Evolutionary conservation across 352 stramenopile species (phyloP).

Genomic region (Globisporangium alternatum): DNA sequence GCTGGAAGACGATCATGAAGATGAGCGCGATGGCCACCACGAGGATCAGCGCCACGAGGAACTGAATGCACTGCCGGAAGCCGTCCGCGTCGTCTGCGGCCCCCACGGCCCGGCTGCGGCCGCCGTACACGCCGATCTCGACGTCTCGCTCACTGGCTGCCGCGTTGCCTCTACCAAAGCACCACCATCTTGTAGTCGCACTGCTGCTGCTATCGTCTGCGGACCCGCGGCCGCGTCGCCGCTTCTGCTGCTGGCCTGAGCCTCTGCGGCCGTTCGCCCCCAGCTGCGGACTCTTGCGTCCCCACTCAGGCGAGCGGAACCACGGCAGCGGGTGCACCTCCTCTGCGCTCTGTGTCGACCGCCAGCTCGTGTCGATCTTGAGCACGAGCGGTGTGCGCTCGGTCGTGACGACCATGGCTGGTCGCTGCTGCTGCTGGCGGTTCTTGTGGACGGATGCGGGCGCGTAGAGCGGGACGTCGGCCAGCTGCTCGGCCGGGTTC

Average conservation of each 20-base stretch:
- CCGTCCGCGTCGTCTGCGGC: constrained; percentile 39
- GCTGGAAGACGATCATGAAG: constrained; percentile 69
- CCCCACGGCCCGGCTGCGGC: constrained; percentile 4
- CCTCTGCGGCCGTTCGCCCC: constrained; percentile 1
- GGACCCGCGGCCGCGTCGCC: background rate
- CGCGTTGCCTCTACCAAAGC: background rate
- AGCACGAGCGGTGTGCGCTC: constrained; percentile 37
- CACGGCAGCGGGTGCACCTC: constrained; percentile 74
- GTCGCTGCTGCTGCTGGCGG: background rate
- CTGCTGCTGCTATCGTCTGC: background rate
- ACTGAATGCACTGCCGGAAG: constrained; percentile 70
- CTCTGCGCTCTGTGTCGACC: constrained; percentile 22
- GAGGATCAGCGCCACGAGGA: constrained; percentile 68
- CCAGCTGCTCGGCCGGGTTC: constrained; percentile 12
- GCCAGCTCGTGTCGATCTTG: constrained; percentile 27
- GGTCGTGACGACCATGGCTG: constrained; percentile 19
- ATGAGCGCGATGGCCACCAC: constrained; percentile 63
- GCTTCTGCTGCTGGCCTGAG: constrained; percentile 15
- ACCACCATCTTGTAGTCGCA: background rate
- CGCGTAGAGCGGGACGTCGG: constrained; percentile 9
- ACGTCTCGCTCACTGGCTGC: constrained; percentile 24
- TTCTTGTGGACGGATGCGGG: background rate
- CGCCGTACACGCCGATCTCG: constrained; percentile 33
- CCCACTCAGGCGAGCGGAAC: constrained; percentile 73
- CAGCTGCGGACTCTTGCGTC: constrained; percentile 20